phyloP scores from a whole-genome alignment of 805 yeast genomes.

The Naumovozyma baii region DNA sequence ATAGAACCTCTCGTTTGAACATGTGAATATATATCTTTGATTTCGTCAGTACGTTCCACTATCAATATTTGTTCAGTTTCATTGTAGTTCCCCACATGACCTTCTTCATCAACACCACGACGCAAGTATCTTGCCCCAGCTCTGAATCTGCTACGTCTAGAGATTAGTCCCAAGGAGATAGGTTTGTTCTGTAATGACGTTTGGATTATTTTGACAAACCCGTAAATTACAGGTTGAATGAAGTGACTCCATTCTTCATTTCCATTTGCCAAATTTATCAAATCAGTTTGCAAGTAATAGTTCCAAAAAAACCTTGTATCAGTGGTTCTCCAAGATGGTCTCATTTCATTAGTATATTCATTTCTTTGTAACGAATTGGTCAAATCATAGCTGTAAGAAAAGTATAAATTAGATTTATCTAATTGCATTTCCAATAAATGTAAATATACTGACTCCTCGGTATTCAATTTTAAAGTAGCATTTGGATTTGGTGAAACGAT shows the following conservation, averaged over 20 bases:
- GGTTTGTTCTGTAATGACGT: constrained; percentile 46
- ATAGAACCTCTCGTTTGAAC: constrained; percentile 95
- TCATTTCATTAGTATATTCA: constrained; percentile 21
- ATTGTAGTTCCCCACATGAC: constrained; percentile 80
- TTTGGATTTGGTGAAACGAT: constrained; percentile 37
- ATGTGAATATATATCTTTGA: constrained; percentile 38
- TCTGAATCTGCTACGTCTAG: constrained; percentile 64
- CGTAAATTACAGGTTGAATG: constrained; percentile 75
- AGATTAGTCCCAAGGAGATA: constrained; percentile 64
- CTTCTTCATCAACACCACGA: constrained; percentile 81
- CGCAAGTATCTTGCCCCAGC: constrained; percentile 97
- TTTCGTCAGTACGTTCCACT: constrained; percentile 24
- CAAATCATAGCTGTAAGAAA: constrained; percentile 66
- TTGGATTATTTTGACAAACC: constrained; percentile 55
- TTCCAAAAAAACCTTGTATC: constrained; percentile 92
- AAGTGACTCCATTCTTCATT: constrained; percentile 37
- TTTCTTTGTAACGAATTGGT: constrained; percentile 72
- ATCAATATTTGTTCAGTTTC: constrained; percentile 86
- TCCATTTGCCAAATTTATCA: constrained; percentile 32
- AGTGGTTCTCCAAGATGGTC: constrained; percentile 29
- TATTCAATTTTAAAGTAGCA: constrained; percentile 31
- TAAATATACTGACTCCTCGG: constrained; percentile 37
- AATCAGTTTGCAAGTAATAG: constrained; percentile 48
- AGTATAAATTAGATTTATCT: constrained; percentile 56
- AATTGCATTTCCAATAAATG: constrained; percentile 60